Conservation (phyloP, 2,329 filamentous ascomycete species). For the Fusarium protoensiforme region DNA sequence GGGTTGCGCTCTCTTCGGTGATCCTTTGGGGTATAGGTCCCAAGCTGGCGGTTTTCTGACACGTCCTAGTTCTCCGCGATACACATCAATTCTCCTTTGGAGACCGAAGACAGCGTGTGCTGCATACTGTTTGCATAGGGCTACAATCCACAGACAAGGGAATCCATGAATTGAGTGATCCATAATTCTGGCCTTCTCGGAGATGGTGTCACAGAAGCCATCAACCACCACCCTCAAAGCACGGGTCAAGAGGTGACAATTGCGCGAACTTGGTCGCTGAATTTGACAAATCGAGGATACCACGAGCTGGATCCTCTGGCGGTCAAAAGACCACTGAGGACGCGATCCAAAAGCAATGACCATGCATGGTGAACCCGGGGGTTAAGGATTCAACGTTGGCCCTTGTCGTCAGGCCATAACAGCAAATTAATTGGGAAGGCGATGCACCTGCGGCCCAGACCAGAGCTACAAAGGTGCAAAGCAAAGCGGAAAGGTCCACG, state of each 20-base stretch:
- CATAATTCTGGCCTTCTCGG: not conserved
- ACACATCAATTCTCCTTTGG: not conserved
- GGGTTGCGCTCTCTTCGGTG: not conserved
- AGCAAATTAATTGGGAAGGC: not conserved
- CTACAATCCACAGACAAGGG: not conserved
- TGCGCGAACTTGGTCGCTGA: not conserved
- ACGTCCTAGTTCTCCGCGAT: not conserved
- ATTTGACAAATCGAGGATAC: not conserved
- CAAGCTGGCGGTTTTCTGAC: constrained; percentile 4
- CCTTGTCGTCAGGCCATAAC: not conserved
- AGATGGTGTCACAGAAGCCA: not conserved
- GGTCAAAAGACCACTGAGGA: not conserved
- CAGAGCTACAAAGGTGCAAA: not conserved
- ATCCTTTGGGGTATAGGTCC: constrained; percentile 5
- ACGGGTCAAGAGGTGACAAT: not conserved
- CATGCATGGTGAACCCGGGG: not conserved
- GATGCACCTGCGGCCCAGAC: not conserved
- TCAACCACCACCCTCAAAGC: not conserved
- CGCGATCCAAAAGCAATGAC: constrained; percentile 1
- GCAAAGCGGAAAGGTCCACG: not conserved
- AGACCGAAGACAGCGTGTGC: not conserved
- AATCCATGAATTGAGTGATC: not conserved
- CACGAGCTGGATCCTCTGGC: not conserved
- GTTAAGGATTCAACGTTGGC: not conserved
- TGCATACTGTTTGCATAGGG: not conserved